phyloP scores from a whole-genome alignment of 2,329 filamentous ascomycete genomes.

The Claviceps sp. region DNA sequence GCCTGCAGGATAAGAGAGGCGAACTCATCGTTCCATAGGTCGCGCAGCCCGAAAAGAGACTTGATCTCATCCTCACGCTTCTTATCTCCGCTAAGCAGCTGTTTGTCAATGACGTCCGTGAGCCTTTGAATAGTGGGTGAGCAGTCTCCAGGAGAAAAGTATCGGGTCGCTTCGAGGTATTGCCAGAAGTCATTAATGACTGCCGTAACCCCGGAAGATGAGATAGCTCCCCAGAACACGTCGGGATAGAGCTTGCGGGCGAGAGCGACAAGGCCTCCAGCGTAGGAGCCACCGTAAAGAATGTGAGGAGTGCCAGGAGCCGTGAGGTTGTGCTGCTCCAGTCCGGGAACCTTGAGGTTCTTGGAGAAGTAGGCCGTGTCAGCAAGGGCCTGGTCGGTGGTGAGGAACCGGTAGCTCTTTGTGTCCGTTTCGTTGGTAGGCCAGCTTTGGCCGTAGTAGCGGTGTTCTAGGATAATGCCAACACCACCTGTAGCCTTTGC shows the following conservation, averaged over 20 bases:
- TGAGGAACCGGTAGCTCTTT: slow-evolving; percentile 64
- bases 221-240: slow-evolving; percentile 65
- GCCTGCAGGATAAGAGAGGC: slow-evolving; percentile 27
- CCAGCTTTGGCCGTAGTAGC: slow-evolving; percentile 72
- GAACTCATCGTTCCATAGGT: slow-evolving; percentile 35
- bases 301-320: slow-evolving; percentile 57
- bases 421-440: slow-evolving; percentile 52
- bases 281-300: slow-evolving; percentile 73
- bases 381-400: slow-evolving; percentile 70
- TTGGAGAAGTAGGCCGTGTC: slow-evolving; percentile 71
- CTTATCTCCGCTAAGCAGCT: slow-evolving; percentile 19
- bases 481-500: slow-evolving; percentile 59
- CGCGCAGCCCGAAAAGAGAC: slow-evolving; percentile 32
- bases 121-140: slow-evolving; percentile 48
- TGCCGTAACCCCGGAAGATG: slow-evolving; percentile 65
- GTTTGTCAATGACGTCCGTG: slow-evolving; percentile 32
- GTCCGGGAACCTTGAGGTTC: slow-evolving; percentile 55
- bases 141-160: slow-evolving; percentile 44
- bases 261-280: slow-evolving; percentile 67
- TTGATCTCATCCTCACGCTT: slow-evolving; percentile 34
- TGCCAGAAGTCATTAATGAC: slow-evolving; percentile 68
- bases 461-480: slow-evolving; percentile 71
- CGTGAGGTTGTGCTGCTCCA: slow-evolving; percentile 54
- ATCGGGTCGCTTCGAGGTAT: slow-evolving; percentile 38
- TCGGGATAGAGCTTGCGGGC: slow-evolving; percentile 68